Evolutionary conservation across 768 basidiomycete genomes (phyloP).

Genomic region (Tylopilus plumbeoviolaceoides): DNA sequence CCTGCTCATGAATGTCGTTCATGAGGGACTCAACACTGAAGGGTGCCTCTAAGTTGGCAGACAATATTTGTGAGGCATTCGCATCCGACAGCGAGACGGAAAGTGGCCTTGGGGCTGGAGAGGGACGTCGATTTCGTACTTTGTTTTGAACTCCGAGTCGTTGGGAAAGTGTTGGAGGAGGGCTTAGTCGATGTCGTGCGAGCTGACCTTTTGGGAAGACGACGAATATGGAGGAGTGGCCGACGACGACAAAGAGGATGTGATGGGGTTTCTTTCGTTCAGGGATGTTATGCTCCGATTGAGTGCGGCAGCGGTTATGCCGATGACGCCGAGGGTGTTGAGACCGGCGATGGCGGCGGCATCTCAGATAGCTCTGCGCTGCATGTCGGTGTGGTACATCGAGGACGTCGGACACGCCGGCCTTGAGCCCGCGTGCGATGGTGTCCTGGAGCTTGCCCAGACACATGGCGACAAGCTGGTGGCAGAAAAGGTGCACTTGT

Average conservation of each 20-base stretch:
- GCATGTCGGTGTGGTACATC: too few species aligned
- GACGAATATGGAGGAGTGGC: conserved; percentile 87
- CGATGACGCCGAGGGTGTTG: conserved; percentile 90
- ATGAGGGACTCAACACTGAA: too few species aligned
- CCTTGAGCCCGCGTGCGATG: conserved; percentile 80
- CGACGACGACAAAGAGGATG: conserved; percentile 93
- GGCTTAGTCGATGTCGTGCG: conserved; percentile 90
- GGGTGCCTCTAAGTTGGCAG: too few species aligned
- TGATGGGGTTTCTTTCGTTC: conserved; percentile 75
- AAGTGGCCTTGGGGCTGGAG: too few species aligned
- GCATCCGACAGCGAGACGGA: too few species aligned
- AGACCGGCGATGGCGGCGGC: conserved; percentile 87
- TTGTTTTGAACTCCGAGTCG: too few species aligned
- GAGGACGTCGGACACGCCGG: conserved; percentile 78
- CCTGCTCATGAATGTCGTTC: too few species aligned
- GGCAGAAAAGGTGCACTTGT: conserved; percentile 72
- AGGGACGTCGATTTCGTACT: too few species aligned
- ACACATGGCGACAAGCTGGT: conserved; percentile 94
- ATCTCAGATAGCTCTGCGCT: conserved; percentile 85
- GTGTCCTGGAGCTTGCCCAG: conserved; percentile 89
- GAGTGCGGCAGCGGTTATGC: conserved; percentile 92
- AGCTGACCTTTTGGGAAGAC: too few species aligned
- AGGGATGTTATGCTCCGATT: conserved; percentile 98
- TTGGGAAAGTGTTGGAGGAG: too few species aligned
- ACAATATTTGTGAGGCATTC: too few species aligned